These are phyloP conservation scores for Auxenochlorella protothecoides DNA, from an alignment of 139 green algal genomes.

Conservation along the genomic window DNA sequence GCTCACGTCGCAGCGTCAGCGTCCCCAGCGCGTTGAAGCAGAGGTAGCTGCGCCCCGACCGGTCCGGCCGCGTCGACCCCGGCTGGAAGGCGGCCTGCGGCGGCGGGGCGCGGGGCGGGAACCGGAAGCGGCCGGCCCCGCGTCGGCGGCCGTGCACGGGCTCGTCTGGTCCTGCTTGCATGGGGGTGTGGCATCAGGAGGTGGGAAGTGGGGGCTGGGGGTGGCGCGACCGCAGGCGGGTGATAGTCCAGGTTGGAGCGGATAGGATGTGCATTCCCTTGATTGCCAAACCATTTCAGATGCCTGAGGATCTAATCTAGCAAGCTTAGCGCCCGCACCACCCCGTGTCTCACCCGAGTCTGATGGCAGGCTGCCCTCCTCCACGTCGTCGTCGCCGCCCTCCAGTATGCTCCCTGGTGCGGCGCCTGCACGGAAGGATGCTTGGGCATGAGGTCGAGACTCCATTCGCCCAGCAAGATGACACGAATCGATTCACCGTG, in stretches of 20 bases:
- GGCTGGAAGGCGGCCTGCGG: constrained; percentile 62
- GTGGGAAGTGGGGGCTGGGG: no score
- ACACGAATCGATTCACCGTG: not conserved
- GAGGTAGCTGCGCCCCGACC: constrained; percentile 43
- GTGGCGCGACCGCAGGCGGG: no score
- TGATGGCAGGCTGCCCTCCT: constrained; percentile 15
- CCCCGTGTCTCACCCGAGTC: constrained; percentile 4
- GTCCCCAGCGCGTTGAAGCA: constrained; percentile 60
- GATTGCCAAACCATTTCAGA: no score
- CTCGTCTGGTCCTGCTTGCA: constrained; percentile 1
- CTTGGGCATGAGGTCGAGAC: no score
- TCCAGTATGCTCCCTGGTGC: no score
- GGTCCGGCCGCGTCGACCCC: constrained; percentile 29
- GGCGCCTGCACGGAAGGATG: no score
- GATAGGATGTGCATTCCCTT: no score
- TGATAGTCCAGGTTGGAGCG: no score
- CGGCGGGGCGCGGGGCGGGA: constrained; percentile 1
- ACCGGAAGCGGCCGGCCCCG: constrained; percentile 10
- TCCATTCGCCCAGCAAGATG: not conserved
- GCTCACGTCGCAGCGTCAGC: constrained; percentile 38
- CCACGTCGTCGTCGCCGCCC: constrained; percentile 13
- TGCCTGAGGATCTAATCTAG: no score
- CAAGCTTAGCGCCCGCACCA: constrained; percentile 4
- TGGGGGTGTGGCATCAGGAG: no score
- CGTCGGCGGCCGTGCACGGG: not conserved